Base-by-base conservation (phyloP, 2,329 filamentous ascomycete species). In the Aspergillus awamori region DNA sequence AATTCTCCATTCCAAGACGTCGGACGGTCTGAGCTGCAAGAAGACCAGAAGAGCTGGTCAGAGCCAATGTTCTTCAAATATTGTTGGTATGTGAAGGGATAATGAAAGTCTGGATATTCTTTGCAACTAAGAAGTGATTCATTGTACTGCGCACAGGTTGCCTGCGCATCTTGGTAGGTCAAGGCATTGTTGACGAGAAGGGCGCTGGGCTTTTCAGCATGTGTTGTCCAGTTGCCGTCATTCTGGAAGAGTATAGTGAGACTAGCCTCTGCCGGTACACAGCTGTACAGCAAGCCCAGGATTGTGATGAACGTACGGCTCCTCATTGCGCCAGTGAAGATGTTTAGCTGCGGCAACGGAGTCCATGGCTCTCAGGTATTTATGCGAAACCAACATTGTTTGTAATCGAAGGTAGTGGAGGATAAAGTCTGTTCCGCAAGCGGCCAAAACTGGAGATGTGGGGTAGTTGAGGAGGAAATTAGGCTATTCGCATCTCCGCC, bases 351-450 rank as follows among this genome's bases (percentile, higher is more conserved):
- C 24, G 24, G 11, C 2, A 13, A 48, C 24, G 24, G 6, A 24
- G 13, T 8, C 15, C 45, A 48, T 48, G 22, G 22, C 15, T 26
- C 11, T 13, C 11, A 26, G 13, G 22, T 48, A 28, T 48, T 48
- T 48, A 48, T 26, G 45, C 17, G 41, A 28, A 48, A n/a, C 4
- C 22, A 13, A 13, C 13, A 28, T 30, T 45, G 5, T 20, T 20
- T 11, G 39, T 20, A 11, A 13, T 11, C 20, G 2, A 22, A 22
- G n/a, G 15, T 22, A 22, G 41, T 10, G 17, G 41, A 48, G 45
- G 45, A 28, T 48, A 48, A 48, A 48, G 45, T 26, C 45, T 48
- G 45, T 48, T 48, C 45, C 45, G 45, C 22, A 48, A 5, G 43
- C 43, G 43, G 22, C 4, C 4, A 30, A 26, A 26, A 47, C 43